phyloP scores from a whole-genome alignment of 2,329 filamentous ascomycete genomes.

The Akanthomyces muscarius region DNA sequence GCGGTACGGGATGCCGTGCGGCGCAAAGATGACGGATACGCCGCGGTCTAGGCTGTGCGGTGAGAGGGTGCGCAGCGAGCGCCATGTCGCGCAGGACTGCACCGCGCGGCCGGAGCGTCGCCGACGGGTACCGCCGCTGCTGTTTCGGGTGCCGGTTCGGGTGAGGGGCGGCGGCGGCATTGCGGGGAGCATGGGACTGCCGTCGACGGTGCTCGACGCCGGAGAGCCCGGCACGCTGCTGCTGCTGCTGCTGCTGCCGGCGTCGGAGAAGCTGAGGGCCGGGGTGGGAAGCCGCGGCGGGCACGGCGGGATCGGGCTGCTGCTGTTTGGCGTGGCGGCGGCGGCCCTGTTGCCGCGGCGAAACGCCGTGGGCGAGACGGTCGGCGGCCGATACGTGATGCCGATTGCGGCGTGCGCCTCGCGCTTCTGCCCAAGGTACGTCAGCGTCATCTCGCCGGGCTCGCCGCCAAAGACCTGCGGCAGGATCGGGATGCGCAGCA shows the following conservation, averaged over 20 bases:
- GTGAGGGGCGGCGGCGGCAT: not conserved
- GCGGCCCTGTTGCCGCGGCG: slow-evolving; percentile 18
- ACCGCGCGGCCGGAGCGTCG: too few relatives aligned
- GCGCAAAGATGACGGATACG: slow-evolving; percentile 60
- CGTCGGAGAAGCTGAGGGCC: slow-evolving; percentile 2
- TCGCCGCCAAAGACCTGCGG: slow-evolving; percentile 47
- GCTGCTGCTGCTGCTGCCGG: not conserved
- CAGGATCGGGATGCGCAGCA: slow-evolving; percentile 49
- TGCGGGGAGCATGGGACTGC: slow-evolving; percentile 19
- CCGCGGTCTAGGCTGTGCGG: slow-evolving; percentile 38
- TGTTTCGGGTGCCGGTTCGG: slow-evolving; percentile 27
- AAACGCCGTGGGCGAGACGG: slow-evolving; percentile 24
- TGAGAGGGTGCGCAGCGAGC: slow-evolving; percentile 27
- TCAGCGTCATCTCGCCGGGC: slow-evolving; percentile 66
- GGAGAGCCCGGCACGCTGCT: slow-evolving; percentile 16
- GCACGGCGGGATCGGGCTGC: not conserved
- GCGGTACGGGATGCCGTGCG: slow-evolving; percentile 56
- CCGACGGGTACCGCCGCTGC: slow-evolving; percentile 30
- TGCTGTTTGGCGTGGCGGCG: slow-evolving; percentile 5
- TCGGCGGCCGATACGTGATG: slow-evolving; percentile 65
- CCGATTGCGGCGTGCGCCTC: slow-evolving; percentile 62
- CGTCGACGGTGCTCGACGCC: slow-evolving; percentile 7
- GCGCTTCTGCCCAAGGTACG: slow-evolving; percentile 57
- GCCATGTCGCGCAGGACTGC: slow-evolving; percentile 10
- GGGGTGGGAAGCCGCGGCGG: slow-evolving; percentile 7